Base-by-base conservation (phyloP, 192 early-diverging fungal species). In the Backusella sp. region DNA sequence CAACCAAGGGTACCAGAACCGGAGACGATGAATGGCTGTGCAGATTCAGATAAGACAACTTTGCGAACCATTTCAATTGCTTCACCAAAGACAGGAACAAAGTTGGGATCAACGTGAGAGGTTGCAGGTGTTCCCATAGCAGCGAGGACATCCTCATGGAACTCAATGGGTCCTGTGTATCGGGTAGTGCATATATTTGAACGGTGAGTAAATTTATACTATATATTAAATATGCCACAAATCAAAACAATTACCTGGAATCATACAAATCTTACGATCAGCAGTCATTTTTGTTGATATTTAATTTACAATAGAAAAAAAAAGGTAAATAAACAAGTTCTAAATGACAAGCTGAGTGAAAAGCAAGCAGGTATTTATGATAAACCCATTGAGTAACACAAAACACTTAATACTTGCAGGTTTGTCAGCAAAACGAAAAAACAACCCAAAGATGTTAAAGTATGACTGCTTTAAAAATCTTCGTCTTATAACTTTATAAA, bases 1-100 rank as follows among this genome's bases (percentile, higher is more conserved):
- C 97, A 99, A 17, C 95, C 95, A 35, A 97, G 86, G 9, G 96
- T 99, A n/a, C 96, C 97, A 17, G 96, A 97, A 68, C 96, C 97
- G 39, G 97, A 91, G 70, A 97, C 86, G 79, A 99, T 87, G 80
- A 99, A 96, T 21, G 97, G 97, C 83, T 99, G 97, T 8, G 89
- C 96, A 11, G 80, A 84, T 66, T 91, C 88, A 21, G 94, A 93
- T 26, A 88, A 86, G 53, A 96, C 90, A n/a, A 97, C 91, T 70
- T 93, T 84, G 67, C 96, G 90, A 23, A 93, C 81, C 76, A 94
- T 87, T 83, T 96, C 93, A 72, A 99, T 89, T 12, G 90, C 80
- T 68, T 92, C 91, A 42, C 97, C 95, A 82, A 99, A 96, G 73
- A 85, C 88, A 49, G 94, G 90, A 75, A 95, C 92, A 76, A 99